A percentile compares a stretch with the other conserved stretches of the same genome.
Evolutionary conservation across 805 yeast genomes (phyloP).

Genomic region (Candida palmyrensis): DNA sequence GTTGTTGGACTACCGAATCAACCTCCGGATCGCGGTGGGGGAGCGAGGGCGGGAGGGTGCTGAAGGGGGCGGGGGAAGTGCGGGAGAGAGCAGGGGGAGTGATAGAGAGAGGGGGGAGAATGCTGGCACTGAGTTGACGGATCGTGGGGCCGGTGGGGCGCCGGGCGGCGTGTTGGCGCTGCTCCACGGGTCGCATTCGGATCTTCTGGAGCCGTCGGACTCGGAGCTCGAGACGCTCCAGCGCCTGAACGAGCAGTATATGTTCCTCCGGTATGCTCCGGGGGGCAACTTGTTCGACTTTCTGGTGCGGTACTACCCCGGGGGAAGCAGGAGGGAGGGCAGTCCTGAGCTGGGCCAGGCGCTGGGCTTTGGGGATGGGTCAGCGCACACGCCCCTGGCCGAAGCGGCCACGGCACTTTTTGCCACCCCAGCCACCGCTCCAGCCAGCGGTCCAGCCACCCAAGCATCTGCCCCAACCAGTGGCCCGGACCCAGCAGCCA

Average conservation of each 20-base stretch:
- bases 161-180: too few species aligned
- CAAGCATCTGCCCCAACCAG: too few species aligned
- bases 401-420: too few species aligned
- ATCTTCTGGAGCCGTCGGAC: neutral
- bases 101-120: neutral
- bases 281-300: slow-evolving; percentile 86
- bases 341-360: neutral
- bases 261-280: slow-evolving; percentile 68
- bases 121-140: too few species aligned
- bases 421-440: too few species aligned
- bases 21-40: slow-evolving; percentile 17
- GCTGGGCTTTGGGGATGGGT: too few species aligned
- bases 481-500: too few species aligned
- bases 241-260: slow-evolving; percentile 23
- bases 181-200: too few species aligned
- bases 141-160: too few species aligned
- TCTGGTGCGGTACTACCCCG: slow-evolving; percentile 28
- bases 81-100: neutral
- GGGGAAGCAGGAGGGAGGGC: slow-evolving; percentile 19
- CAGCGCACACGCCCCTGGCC: too few species aligned
- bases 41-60: too few species aligned
- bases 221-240: neutral
- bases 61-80: slow-evolving; percentile 5
- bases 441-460: too few species aligned
- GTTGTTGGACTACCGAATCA: slow-evolving; percentile 47